phyloP scores from a whole-genome alignment of 1,139 yeast genomes.

The Zygosaccharomyces pseudobailii region DNA sequence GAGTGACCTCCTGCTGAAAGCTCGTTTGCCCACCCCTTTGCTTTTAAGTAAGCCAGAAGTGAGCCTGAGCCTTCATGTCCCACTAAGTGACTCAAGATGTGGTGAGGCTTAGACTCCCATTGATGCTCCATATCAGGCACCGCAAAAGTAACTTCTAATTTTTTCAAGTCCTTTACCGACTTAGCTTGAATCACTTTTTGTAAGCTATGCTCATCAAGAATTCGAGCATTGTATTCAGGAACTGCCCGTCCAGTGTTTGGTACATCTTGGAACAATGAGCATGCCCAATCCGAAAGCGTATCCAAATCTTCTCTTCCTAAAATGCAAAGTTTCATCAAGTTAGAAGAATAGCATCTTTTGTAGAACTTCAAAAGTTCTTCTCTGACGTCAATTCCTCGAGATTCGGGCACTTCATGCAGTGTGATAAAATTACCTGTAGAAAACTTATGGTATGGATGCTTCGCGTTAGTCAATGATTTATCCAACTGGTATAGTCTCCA shows the following conservation, averaged over 20 bases:
- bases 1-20: conserved; percentile 71
- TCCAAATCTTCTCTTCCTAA: conserved; percentile 79
- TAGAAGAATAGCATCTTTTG: conserved; percentile 59
- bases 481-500: conserved; percentile 90
- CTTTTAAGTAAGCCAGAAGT: conserved; percentile 61
- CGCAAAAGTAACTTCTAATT: conserved; percentile 61
- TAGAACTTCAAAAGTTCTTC: conserved; percentile 62
- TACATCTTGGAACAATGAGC: conserved; percentile 60
- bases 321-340: conserved; percentile 81
- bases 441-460: conserved; percentile 70
- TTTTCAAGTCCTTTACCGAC: conserved; percentile 77
- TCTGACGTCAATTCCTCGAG: conserved; percentile 54
- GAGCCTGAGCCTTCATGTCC: conserved; percentile 95
- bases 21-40: conserved; percentile 72
- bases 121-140: conserved; percentile 66
- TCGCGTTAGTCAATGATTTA: conserved; percentile 62
- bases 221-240: conserved; percentile 43
- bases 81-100: conserved; percentile 69
- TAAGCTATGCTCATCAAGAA: conserved; percentile 44
- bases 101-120: conserved; percentile 67
- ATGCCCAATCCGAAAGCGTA: conserved; percentile 64
- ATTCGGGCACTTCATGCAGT: conserved; percentile 51
- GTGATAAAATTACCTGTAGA: conserved; percentile 71
- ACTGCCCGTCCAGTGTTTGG: conserved; percentile 46
- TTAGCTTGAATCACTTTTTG: conserved; percentile 57